Evolutionary conservation across 345 rosid genomes (phyloP), one percentile per base, ranked within the genome.

Genomic region (Lepidium sativum): DNA sequence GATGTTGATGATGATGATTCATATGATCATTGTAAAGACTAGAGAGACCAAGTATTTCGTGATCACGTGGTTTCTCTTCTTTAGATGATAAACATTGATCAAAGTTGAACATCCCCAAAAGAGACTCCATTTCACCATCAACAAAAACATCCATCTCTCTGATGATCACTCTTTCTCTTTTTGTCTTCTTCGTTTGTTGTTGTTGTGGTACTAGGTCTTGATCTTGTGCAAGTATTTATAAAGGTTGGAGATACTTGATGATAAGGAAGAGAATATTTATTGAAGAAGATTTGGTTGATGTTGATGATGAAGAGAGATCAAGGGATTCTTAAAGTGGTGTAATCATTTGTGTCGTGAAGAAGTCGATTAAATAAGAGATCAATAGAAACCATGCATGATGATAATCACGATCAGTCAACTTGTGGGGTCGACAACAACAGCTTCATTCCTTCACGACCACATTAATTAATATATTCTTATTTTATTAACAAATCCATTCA

Each of bases 51-150:
- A 65, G 62, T 31, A 71, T 49, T 48, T 71, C 75, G 13, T 25
- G 29, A 25, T 64, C 70, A 32, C 54, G 27, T 0, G 67, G 49
- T 59, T 59, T 72, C 50, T 58, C 76, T 13, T 71, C 76, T 12
- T 71, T 63, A 14, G 64, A 71, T 42, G 76, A 71, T 65, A 71
- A 50, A 57, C 60, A 71, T 3, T 72, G 76, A 51, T 72, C 71
- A 52, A 72, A 72, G 61, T 72, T 72, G 71, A 72, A 72, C 71
- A 72, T 65, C n/a, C 76, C 76, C 50, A 72, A 59, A 35, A 72
- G 71, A 58, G 76, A 72, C 61, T 65, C 76, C 54, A 72, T 51
- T 72, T 72, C 76, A 72, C 76, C 76, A 65, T 72, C 76, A 65
- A 72, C 76, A 40, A 71, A 71, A 57, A 65, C 65, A 39, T 71